phyloP scores from a whole-genome alignment of 2,329 filamentous ascomycete species.

The Biscogniauxia sp. region DNA sequence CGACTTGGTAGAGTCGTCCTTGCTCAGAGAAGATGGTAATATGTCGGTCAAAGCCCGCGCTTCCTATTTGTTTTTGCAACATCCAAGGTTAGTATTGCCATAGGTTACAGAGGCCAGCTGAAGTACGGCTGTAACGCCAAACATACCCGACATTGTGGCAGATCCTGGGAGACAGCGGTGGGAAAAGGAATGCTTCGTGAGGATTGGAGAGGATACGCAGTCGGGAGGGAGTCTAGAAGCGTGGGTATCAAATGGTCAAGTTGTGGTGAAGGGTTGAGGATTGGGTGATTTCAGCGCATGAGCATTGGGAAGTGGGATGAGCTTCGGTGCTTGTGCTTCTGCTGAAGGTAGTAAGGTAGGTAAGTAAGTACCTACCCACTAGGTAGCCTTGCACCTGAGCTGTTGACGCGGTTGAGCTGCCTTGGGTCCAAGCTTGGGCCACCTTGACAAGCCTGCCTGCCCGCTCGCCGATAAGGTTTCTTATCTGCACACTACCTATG shows the following conservation, averaged over 20 bases:
- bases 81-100: slow-evolving; percentile 25
- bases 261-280: neutral
- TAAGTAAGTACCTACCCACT: too few species aligned
- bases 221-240: neutral
- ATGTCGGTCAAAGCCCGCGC: slow-evolving; percentile 93
- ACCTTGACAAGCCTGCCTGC: neutral
- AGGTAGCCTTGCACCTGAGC: slow-evolving; percentile 10
- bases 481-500: too few species aligned
- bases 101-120: slow-evolving; percentile 12
- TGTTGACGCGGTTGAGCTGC: slow-evolving; percentile 25
- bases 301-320: slow-evolving; percentile 3
- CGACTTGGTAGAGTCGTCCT: slow-evolving; percentile 98
- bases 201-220: neutral
- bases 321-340: neutral
- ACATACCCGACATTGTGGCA: slow-evolving; percentile 49
- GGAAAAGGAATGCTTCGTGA: neutral
- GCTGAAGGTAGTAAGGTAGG: neutral
- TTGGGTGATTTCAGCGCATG: slow-evolving; percentile 2
- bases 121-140: slow-evolving; percentile 8
- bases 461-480: too few species aligned
- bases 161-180: slow-evolving; percentile 10
- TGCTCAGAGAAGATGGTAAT: slow-evolving; percentile 99
- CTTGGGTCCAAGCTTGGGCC: slow-evolving; percentile 23
- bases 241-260: neutral
- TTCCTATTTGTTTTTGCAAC: slow-evolving; percentile 55